phyloP scores from a whole-genome alignment of 257 asterid genomes.

The Cruciata laevipes region DNA sequence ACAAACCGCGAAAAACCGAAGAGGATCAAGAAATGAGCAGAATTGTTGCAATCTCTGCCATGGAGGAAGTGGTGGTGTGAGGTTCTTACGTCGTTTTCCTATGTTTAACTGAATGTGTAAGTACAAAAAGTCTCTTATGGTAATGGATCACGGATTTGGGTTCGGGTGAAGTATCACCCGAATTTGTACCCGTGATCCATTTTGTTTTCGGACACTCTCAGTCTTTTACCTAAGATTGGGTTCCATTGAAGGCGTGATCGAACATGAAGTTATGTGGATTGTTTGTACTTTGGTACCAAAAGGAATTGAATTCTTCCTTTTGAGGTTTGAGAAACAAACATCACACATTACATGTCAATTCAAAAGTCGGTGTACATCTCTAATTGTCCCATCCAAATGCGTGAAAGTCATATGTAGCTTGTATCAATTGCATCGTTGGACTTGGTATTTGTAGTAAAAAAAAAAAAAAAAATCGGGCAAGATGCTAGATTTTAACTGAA shows the following conservation, averaged over 20 bases:
- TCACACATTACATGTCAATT: background rate
- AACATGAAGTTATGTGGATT: background rate
- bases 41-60: background rate
- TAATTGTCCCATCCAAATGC: background rate
- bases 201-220: background rate
- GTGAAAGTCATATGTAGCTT: background rate
- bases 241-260: background rate
- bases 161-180: no score
- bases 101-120: no score
- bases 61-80: slow-evolving; percentile 7
- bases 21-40: slow-evolving; percentile 2
- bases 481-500: no score
- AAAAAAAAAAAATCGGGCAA: no score
- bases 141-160: no score
- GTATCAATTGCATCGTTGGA: background rate
- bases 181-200: no score
- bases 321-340: background rate
- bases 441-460: no score
- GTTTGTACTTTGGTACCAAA: background rate
- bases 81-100: background rate
- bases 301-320: background rate
- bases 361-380: background rate
- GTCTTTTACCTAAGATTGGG: background rate
- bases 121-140: background rate
- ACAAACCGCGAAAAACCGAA: background rate